Evolutionary conservation across 495 filamentous ascomycete species (phyloP), one percentile per base, ranked within the genome.

Genomic region (Aspergillus ostianus): DNA sequence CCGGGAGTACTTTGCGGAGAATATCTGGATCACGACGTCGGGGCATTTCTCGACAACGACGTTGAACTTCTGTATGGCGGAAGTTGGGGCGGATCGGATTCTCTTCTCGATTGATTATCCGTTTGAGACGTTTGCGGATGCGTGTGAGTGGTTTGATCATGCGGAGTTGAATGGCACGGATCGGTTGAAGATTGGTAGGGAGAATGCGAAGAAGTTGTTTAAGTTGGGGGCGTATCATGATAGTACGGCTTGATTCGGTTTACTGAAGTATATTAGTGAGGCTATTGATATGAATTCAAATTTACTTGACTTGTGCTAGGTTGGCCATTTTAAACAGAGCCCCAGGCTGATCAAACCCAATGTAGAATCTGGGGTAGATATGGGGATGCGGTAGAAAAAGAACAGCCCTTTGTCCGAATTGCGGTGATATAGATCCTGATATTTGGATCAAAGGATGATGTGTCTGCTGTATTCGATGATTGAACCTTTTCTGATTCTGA

Each of bases 21-120:
- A 89, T 55, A 73, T 89, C 47, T 89, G 81, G 82, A 80, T 88
- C 52, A 88, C 85, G 4, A 87, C 86, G 3, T 82, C 77, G 19
- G 85, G 86, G 0, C 79, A 85, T 49, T 88, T 87, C 66, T 82
- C 77, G 30, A 78, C 85, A 15, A 76, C 79, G 12, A 81, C 80
- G 5, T 62, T 87, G 67, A 71, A 78, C 48, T 80, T 77, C 57
- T 79, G 74, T 66, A 70, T 80, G 69, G 70, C 69, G 5, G 73
- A 79, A 65, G 70, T 80, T 58, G 70, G 73, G 9, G 46, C 71
- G 1, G 75, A 80, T 64, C 68, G 75, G 17, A 79, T 81, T 58
- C 56, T 81, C 60, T 81, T 81, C 64, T 74, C 70, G 10, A 78
- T 81, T 72, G 79, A 81, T 66, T 81, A 81, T 71, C 79, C 79